Evolutionary conservation across 352 stramenopile genomes (phyloP).

Genomic region (Bremia lactucae): DNA sequence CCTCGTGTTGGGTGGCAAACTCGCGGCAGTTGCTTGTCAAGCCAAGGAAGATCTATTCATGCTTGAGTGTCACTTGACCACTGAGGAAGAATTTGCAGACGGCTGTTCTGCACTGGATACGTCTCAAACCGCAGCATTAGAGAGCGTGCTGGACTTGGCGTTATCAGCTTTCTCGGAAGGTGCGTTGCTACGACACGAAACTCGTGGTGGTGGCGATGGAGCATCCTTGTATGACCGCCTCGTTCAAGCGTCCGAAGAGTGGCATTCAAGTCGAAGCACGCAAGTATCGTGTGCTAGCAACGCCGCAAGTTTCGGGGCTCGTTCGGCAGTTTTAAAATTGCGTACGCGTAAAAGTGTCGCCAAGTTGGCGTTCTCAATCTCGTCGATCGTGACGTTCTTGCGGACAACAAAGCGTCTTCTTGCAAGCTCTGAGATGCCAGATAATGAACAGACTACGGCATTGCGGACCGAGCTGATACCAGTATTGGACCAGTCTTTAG

Average conservation of each 20-base stretch:
- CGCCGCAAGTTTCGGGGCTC: conserved; percentile 43
- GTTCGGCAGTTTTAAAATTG: conserved; percentile 56
- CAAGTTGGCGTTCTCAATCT: conserved; percentile 46
- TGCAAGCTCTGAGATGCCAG: conserved; percentile 17
- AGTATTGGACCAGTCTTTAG: conserved; percentile 29
- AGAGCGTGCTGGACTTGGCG: conserved; percentile 44
- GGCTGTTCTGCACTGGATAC: conserved; percentile 35
- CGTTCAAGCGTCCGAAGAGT: conserved; percentile 41
- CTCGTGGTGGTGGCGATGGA: conserved; percentile 15
- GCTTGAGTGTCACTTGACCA: conserved; percentile 63
- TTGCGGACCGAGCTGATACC: conserved; percentile 24
- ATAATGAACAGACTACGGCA: conserved; percentile 15
- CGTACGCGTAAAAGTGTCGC: conserved; percentile 35
- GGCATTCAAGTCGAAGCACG: conserved; percentile 21
- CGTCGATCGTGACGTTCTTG: conserved; percentile 42
- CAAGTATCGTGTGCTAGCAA: conserved; percentile 10
- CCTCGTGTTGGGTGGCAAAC: conserved; percentile 45
- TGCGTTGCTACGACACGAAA: conserved; percentile 28
- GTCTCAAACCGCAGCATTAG: conserved; percentile 28
- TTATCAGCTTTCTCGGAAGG: conserved; percentile 49
- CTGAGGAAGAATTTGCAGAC: conserved; percentile 45
- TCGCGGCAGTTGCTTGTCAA: conserved; percentile 46
- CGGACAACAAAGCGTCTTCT: conserved; percentile 24
- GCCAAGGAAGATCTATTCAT: conserved; percentile 65
- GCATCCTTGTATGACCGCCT: conserved; percentile 49